Percentiles rank a stretch among this genome's conserved stretches.
These are phyloP conservation scores for Dictyostelium purpureum DNA, from an alignment of 78 protist species.

Conservation along the genomic window DNA sequence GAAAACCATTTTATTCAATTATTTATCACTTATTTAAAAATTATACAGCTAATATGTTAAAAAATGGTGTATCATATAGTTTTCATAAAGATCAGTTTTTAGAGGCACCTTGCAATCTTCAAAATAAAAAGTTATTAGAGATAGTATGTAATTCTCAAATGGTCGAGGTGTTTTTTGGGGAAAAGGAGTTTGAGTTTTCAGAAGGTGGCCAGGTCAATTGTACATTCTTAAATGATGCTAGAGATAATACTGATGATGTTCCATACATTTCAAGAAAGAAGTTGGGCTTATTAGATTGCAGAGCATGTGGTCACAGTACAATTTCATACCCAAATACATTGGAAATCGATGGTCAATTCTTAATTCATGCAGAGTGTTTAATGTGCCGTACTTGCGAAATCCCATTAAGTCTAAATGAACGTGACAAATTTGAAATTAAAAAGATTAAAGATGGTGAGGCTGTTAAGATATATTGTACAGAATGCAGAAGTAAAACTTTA, in stretches of 20 bases:
- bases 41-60: slow-evolving; percentile 20
- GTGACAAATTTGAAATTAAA: slow-evolving; percentile 26
- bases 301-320: slow-evolving; percentile 25
- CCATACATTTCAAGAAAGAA: slow-evolving; percentile 3
- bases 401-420: slow-evolving; percentile 7
- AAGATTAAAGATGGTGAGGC: slow-evolving; percentile 42
- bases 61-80: slow-evolving; percentile 2
- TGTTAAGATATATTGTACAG: slow-evolving; percentile 44
- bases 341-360: background rate
- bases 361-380: slow-evolving; percentile 49
- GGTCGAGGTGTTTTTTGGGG: slow-evolving; percentile 62
- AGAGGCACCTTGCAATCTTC: background rate
- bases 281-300: slow-evolving; percentile 40
- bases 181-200: slow-evolving; percentile 50
- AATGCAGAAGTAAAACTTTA: slow-evolving; percentile 44
- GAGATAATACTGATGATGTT: slow-evolving; percentile 20
- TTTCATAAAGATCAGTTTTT: slow-evolving; percentile 43
- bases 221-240: slow-evolving; percentile 13
- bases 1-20: slow-evolving; percentile 75
- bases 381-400: slow-evolving; percentile 19
- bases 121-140: slow-evolving; percentile 34
- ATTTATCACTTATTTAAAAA: slow-evolving; percentile 68
- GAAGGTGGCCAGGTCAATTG: slow-evolving; percentile 9
- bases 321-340: background rate
- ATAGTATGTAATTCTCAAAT: slow-evolving; percentile 47